Base-by-base conservation (phyloP, 2,329 filamentous ascomycete species). In the Apiospora koreana region DNA sequence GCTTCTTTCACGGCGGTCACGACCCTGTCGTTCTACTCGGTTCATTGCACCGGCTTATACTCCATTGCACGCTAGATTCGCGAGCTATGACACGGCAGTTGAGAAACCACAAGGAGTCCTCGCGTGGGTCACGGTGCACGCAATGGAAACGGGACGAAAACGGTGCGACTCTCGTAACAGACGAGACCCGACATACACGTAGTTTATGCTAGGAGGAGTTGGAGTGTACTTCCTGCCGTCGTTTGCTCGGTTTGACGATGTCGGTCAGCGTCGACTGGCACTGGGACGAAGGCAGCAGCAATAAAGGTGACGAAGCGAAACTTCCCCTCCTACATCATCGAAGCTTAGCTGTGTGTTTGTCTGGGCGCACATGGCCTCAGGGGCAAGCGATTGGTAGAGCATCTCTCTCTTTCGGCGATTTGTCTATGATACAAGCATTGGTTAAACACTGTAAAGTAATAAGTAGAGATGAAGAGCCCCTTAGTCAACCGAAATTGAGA, bases 301-400 rank as follows among this genome's bases (percentile, higher is more conserved):
- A 6, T n/a, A 6, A 8, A 35, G 54, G 12, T 9, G 31, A 38
- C 1, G 31, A 18, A 12, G 31, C 31, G 31, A 28, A 62, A 62
- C 54, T 62, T 62, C 31, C 54, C 54, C 54, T 62, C 54, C 54
- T 62, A 62, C 54, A 62, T 7, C 54, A 62, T 38, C 54, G 23
- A 38, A 31, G 28, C n/a, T 28, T n/a, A 14, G 18, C 21, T 62
- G 54, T 16, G 41, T 18, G 2, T 12, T 12, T 10, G 16, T 28
- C 28, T 38, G 31, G 10, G 31, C 54, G n/a, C 31, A 21, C 35
- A n/a, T 38, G 31, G 54, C 54, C 12, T 5, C 31, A n/a, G 31
- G 21, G 9, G 14, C 31, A 62, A 38, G 54, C 31, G 31, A 38
- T 62, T 23, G 54, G 54, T n/a, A 62, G 31, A n/a, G 31, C 18